Base-by-base conservation (phyloP, 495 filamentous ascomycete genomes). In the Pyrenopolyporus hunteri region DNA sequence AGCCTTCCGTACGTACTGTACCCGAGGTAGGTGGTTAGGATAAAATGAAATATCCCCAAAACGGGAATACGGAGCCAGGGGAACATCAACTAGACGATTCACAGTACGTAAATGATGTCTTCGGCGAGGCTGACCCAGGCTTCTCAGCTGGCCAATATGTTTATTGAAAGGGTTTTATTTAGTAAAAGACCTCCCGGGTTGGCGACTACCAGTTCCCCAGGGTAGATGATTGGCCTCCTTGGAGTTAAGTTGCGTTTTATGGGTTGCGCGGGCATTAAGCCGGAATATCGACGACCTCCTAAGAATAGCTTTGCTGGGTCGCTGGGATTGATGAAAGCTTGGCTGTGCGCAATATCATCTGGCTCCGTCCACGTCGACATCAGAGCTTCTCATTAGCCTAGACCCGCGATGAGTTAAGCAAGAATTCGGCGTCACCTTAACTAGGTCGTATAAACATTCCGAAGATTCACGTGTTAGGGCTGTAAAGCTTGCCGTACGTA, bases 251-350 rank as follows among this genome's bases (percentile, higher is more conserved):
- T 29, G 57, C 58, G 54, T 63, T 57, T 50, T 48, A 63, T 57
- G 57, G 63, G 63, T 61, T 66, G 57, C 52, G 63, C 64, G 64
- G n/a, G 64, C 64, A 63, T 67, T 63, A 63, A 67, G 59, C 52
- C 52, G 64, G 64, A n/a, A 59, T 67, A 63, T 59, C 59, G 51
- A 55, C 33, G 44, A 66, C 57, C 58, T 58, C 47, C 43, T 45
- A 60, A 66, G 51, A 54, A 53, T 36, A 66, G 28, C 40, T 51
- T 55, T 57, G 59, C 59, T 67, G 64, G 64, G 59, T 55, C 61
- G 51, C 51, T 61, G 46, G 63, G 39, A 66, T 66, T 63, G 54
- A 63, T 54, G 47, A 59, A 53, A 16, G 42, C 63, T 63, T 67
- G 64, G 64, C 64, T 48, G 48, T 43, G 13, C 63, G 64, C 49